Conservation (phyloP, 1,139 yeast species). For the Geotrichum siamense region DNA sequence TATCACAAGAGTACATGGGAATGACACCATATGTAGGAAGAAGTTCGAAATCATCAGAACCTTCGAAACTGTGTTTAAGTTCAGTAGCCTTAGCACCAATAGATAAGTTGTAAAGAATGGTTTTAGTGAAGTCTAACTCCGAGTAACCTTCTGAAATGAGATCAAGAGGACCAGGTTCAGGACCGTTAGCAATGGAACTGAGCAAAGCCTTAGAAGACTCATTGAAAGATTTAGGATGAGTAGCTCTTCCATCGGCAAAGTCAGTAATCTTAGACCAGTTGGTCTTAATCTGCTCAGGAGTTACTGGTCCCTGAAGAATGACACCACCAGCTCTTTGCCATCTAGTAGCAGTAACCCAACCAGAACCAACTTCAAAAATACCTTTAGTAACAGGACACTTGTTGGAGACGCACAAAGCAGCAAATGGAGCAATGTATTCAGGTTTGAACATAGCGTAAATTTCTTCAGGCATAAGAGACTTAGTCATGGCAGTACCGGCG, state of each 20-base stretch:
- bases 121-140: constrained; percentile 58
- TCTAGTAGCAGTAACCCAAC: constrained; percentile 92
- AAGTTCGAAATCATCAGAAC: constrained; percentile 72
- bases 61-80: constrained; percentile 74
- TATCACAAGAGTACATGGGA: constrained; percentile 54
- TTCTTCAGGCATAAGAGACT: constrained; percentile 76
- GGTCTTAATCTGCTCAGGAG: constrained; percentile 66
- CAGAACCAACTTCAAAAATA: constrained; percentile 72
- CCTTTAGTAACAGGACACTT: constrained; percentile 64
- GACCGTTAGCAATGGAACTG: constrained; percentile 32
- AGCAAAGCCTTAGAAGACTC: constrained; percentile 64
- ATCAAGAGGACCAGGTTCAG: constrained; percentile 22
- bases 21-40: constrained; percentile 89
- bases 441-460: constrained; percentile 75
- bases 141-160: constrained; percentile 36
- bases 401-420: constrained; percentile 69
- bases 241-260: constrained; percentile 50
- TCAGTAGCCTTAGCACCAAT: constrained; percentile 80
- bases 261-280: constrained; percentile 61
- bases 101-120: constrained; percentile 80
- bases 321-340: constrained; percentile 93
- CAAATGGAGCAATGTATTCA: constrained; percentile 83
- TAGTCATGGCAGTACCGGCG: constrained; percentile 97
- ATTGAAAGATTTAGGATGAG: constrained; percentile 55
- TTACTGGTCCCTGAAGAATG: constrained; percentile 47